phyloP scores from a whole-genome alignment of 768 basidiomycete genomes.

The Nidularia sp. region DNA sequence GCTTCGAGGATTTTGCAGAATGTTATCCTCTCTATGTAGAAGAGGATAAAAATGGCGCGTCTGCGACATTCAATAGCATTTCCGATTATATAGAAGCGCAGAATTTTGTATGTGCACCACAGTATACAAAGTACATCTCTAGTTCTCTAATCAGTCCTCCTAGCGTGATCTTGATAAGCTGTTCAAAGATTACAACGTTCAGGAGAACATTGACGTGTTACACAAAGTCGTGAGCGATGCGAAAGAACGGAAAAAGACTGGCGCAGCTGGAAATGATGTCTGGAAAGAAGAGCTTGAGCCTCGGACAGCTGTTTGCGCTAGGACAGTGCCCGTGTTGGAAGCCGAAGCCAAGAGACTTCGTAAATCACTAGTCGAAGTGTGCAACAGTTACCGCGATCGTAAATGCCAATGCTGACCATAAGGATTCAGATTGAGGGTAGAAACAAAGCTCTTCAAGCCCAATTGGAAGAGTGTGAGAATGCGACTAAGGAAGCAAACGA shows the following conservation, averaged over 20 bases:
- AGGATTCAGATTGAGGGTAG: slow-evolving; percentile 53
- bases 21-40: slow-evolving; percentile 66
- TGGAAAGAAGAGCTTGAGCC: slow-evolving; percentile 70
- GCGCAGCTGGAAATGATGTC: slow-evolving; percentile 44
- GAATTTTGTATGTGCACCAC: slow-evolving; percentile 37
- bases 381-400: slow-evolving; percentile 1
- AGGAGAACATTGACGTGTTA: slow-evolving; percentile 66
- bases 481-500: slow-evolving; percentile 42
- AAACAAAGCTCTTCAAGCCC: slow-evolving; percentile 42
- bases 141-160: not conserved
- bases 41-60: slow-evolving; percentile 60
- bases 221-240: slow-evolving; percentile 71
- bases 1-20: slow-evolving; percentile 57
- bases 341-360: slow-evolving; percentile 34
- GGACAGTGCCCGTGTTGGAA: slow-evolving; percentile 57
- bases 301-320: slow-evolving; percentile 55
- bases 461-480: slow-evolving; percentile 44
- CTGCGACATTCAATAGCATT: slow-evolving; percentile 60
- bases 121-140: not conserved
- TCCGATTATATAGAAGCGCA: slow-evolving; percentile 70
- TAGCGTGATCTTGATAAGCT: slow-evolving; percentile 66
- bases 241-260: slow-evolving; percentile 46
- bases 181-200: slow-evolving; percentile 65
- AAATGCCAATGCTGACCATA: not conserved
- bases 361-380: slow-evolving; percentile 33